Evolutionary conservation across 352 stramenopile species (phyloP).

Genomic region (Elongisporangium undulatum): DNA sequence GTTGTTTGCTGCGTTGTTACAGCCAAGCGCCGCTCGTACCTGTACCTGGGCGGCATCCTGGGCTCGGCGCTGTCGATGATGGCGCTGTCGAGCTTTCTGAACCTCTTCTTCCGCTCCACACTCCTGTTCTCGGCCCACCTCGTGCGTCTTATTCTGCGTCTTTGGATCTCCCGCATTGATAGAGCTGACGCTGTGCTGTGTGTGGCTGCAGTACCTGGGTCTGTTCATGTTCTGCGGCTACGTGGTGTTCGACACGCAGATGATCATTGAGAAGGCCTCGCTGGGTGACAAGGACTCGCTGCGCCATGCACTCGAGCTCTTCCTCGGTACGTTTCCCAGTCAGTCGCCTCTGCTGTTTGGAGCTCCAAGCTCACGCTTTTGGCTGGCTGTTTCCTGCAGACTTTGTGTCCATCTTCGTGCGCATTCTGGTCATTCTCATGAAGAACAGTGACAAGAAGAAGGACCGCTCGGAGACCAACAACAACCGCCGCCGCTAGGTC

Average conservation of each 20-base stretch:
- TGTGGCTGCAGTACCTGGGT: constrained; percentile 57
- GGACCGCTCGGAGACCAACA: constrained; percentile 16
- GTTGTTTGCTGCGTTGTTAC: constrained; percentile 1
- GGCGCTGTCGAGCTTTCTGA: constrained; percentile 41
- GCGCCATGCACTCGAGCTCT: constrained; percentile 80
- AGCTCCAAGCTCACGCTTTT: constrained; percentile 2
- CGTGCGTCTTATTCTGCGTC: constrained; percentile 20
- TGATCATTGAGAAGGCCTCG: constrained; percentile 88
- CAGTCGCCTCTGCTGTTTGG: not conserved
- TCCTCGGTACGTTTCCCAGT: constrained; percentile 52
- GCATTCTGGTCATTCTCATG: constrained; percentile 79
- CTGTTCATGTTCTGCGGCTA: constrained; percentile 88
- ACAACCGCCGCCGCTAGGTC: constrained; percentile 22
- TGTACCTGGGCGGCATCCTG: constrained; percentile 82
- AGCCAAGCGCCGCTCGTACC: constrained; percentile 71
- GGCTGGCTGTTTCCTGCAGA: constrained; percentile 31
- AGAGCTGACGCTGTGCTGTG: constrained; percentile 1
- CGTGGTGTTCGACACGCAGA: constrained; percentile 89
- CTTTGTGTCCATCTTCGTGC: constrained; percentile 86
- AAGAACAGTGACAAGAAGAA: constrained; percentile 60
- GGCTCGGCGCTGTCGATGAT: constrained; percentile 59
- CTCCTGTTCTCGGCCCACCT: constrained; percentile 54
- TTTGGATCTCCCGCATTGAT: not conserved
- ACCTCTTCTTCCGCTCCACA: constrained; percentile 60
- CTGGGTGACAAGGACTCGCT: constrained; percentile 82